Evolutionary conservation across 306 rosid genomes (phyloP).

Genomic region (Vigna radiata): DNA sequence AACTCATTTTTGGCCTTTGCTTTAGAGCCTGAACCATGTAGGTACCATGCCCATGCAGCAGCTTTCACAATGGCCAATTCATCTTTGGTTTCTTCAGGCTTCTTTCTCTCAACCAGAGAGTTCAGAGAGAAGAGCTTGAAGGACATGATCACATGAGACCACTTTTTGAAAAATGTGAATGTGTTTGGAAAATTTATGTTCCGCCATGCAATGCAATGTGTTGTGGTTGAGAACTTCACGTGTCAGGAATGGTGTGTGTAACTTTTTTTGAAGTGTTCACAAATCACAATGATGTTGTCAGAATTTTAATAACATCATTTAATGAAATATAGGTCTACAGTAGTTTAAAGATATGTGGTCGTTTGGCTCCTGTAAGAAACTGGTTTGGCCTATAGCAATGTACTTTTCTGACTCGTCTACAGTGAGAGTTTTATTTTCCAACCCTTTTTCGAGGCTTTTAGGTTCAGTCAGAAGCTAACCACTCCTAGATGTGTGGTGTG

Average conservation of each 20-base stretch:
- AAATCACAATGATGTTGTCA: constrained; percentile 28
- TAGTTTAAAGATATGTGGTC: constrained; percentile 15
- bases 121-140: constrained; percentile 24
- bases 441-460: background rate
- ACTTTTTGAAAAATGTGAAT: constrained; percentile 20
- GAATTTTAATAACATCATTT: constrained; percentile 47
- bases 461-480: background rate
- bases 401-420: constrained; percentile 39
- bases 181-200: constrained; percentile 21
- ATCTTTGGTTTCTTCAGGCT: constrained; percentile 33
- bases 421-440: background rate
- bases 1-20: constrained; percentile 51
- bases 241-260: constrained; percentile 21
- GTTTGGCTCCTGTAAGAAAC: constrained; percentile 7
- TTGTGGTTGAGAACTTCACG: constrained; percentile 32
- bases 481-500: background rate
- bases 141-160: constrained; percentile 10
- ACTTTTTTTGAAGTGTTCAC: constrained; percentile 11
- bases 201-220: constrained; percentile 11
- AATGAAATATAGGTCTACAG: constrained; percentile 37
- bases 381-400: constrained; percentile 18
- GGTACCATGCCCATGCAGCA: constrained; percentile 96
- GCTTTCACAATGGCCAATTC: constrained; percentile 60
- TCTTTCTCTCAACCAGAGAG: constrained; percentile 47
- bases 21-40: constrained; percentile 67